Evolutionary conservation across 2,329 filamentous ascomycete genomes (phyloP), one percentile per base, ranked within the genome.

Genomic region (Beauveria brongniartii): DNA sequence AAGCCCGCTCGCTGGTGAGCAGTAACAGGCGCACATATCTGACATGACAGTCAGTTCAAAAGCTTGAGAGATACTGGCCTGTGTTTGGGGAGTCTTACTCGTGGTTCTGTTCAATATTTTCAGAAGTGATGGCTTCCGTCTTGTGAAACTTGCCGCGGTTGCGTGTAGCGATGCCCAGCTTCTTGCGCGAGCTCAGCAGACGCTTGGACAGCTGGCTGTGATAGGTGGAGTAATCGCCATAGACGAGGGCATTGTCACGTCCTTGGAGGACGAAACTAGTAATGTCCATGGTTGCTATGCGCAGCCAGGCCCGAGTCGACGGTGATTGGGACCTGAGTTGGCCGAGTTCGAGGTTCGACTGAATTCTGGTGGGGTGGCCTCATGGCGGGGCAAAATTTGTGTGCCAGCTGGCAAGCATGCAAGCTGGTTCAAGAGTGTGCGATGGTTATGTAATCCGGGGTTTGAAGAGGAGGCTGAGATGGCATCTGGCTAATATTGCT

Each of bases 151-250:
- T 97, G 68, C 89, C 88, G 66, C 91, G 88, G 77, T 91, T 93
- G 74, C 86, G 89, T 53, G 91, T 95, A 57, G 89, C 84, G 69
- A 92, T 87, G 54, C 89, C 90, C 60, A 97, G 83, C 78, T 90
- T 93, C 80, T 89, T 93, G 71, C 92, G 88, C 67, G 89, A 82
- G 70, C 88, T 91, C 72, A 91, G 88, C 62, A 99, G 81, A 70
- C 90, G 88, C 71, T 91, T 90, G 65, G 88, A 86, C 55, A 95
- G 82, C 72, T 91, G 89, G 54, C 80, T 80, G 69, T 92, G 88
- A 74, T 97, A 97, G 61, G 88, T 88, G 70, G 85, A 85, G 77
- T 96, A 92, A 77, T 97, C 92, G 67, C 92, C 92, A 66, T 94
- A 87, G 34, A 96, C 83, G 56, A 97, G 87, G 43, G 91, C 91